A percentile compares a stretch with the other conserved stretches of the same genome.
phyloP scores from a whole-genome alignment of 2,329 filamentous ascomycete genomes.

The Colletotrichum coccodes region DNA sequence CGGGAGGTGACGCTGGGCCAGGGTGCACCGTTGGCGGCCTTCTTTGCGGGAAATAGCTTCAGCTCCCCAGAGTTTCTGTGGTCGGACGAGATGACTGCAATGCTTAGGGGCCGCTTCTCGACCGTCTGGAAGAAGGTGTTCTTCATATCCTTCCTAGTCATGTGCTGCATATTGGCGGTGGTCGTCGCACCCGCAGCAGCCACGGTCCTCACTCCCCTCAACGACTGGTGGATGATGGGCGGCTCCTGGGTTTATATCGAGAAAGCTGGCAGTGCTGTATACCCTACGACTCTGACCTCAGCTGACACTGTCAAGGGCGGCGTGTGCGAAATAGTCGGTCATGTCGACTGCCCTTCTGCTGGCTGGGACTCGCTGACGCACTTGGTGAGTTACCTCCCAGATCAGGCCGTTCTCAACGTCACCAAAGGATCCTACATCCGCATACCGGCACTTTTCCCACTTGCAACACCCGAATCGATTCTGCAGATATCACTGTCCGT shows the following conservation, averaged over 20 bases:
- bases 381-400: neutral
- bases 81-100: slow-evolving; percentile 2
- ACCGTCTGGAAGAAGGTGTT: neutral
- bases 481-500: neutral
- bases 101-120: neutral
- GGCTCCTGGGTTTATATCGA: neutral
- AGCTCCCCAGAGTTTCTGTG: neutral
- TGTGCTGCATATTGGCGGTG: neutral
- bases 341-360: neutral
- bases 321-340: neutral
- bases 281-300: neutral
- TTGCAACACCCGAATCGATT: neutral
- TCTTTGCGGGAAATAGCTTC: neutral
- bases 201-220: neutral
- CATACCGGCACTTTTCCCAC: neutral
- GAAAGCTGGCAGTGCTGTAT: neutral
- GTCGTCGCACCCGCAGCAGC: neutral
- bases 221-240: slow-evolving; percentile 9
- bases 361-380: slow-evolving; percentile 1
- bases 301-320: neutral
- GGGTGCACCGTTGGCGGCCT: neutral
- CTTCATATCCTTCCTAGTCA: neutral
- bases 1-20: neutral
- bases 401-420: neutral
- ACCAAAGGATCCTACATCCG: neutral